phyloP scores from a whole-genome alignment of 2,329 filamentous ascomycete genomes.

The Curvularia sp. region DNA sequence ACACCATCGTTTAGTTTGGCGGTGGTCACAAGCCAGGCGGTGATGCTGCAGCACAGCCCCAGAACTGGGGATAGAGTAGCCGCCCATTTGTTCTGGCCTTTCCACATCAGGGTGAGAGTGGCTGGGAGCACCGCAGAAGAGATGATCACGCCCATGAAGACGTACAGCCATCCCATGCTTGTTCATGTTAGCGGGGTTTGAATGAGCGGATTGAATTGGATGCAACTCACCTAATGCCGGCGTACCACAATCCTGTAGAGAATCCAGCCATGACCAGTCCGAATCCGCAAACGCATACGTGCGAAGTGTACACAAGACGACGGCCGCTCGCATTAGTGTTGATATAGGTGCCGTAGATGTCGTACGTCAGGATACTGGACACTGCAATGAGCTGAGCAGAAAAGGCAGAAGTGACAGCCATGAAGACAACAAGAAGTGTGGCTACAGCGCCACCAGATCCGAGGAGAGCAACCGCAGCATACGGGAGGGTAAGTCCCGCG shows the following conservation, averaged over 20 bases:
- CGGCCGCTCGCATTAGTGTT: slow-evolving; percentile 77
- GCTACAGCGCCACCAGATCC: slow-evolving; percentile 43
- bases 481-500: slow-evolving; percentile 42
- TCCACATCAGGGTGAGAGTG: slow-evolving; percentile 80
- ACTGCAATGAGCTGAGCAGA: slow-evolving; percentile 65
- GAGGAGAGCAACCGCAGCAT: slow-evolving; percentile 41
- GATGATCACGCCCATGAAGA: slow-evolving; percentile 92
- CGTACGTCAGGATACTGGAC: slow-evolving; percentile 85
- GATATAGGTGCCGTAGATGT: slow-evolving; percentile 84
- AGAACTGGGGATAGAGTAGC: slow-evolving; percentile 72
- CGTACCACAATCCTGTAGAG: slow-evolving; percentile 69
- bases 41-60: slow-evolving; percentile 71
- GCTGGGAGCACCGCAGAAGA: slow-evolving; percentile 84
- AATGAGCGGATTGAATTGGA: neutral
- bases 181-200: neutral
- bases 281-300: slow-evolving; percentile 75
- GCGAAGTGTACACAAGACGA: slow-evolving; percentile 78
- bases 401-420: slow-evolving; percentile 56
- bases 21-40: slow-evolving; percentile 52
- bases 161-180: slow-evolving; percentile 81
- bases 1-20: slow-evolving; percentile 44
- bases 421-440: slow-evolving; percentile 54
- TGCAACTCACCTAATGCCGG: slow-evolving; percentile 33
- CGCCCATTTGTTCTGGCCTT: slow-evolving; percentile 76
- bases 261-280: slow-evolving; percentile 81